A percentile compares a stretch with the other conserved stretches of the same genome.
Evolutionary conservation across 2,329 filamentous ascomycete species (phyloP).

Genomic region (Zymoseptoria ardabiliae): DNA sequence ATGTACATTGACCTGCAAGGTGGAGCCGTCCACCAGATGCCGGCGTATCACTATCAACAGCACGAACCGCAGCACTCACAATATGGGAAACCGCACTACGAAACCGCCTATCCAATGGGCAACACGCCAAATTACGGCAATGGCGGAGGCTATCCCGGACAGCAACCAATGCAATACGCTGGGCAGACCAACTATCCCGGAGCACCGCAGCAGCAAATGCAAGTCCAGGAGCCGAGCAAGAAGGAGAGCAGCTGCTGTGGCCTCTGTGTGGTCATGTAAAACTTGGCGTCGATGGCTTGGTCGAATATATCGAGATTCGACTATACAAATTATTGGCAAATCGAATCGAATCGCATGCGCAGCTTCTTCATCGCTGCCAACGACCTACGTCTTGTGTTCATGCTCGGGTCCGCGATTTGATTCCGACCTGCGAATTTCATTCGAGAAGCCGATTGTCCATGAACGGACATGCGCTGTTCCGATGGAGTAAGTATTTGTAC

Average conservation of each 20-base stretch:
- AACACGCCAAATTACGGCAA: slow-evolving; percentile 31
- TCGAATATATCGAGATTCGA: not conserved
- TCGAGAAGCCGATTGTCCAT: not conserved
- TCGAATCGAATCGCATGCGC: not conserved
- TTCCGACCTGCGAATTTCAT: not conserved
- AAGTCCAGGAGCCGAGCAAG: slow-evolving; percentile 21
- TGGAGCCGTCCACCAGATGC: slow-evolving; percentile 52
- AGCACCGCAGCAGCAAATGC: slow-evolving; percentile 41
- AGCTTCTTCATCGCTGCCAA: too few species aligned
- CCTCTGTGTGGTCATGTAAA: slow-evolving; percentile 30
- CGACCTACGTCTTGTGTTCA: too few species aligned
- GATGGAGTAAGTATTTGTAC: too few species aligned
- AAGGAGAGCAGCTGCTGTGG: slow-evolving; percentile 28
- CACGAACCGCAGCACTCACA: slow-evolving; percentile 27
- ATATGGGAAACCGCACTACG: slow-evolving; percentile 36
- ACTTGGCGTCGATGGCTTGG: not conserved
- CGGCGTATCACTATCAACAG: slow-evolving; percentile 39
- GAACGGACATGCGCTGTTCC: too few species aligned
- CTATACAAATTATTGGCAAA: not conserved
- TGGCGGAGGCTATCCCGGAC: slow-evolving; percentile 27
- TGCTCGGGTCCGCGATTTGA: too few species aligned
- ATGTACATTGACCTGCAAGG: slow-evolving; percentile 76
- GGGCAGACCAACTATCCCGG: slow-evolving; percentile 30
- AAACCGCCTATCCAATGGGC: slow-evolving; percentile 34
- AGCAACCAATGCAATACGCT: slow-evolving; percentile 38